Evolutionary conservation across 2,329 filamentous ascomycete genomes (phyloP).

Genomic region (Tolypocladium ovalisporum): DNA sequence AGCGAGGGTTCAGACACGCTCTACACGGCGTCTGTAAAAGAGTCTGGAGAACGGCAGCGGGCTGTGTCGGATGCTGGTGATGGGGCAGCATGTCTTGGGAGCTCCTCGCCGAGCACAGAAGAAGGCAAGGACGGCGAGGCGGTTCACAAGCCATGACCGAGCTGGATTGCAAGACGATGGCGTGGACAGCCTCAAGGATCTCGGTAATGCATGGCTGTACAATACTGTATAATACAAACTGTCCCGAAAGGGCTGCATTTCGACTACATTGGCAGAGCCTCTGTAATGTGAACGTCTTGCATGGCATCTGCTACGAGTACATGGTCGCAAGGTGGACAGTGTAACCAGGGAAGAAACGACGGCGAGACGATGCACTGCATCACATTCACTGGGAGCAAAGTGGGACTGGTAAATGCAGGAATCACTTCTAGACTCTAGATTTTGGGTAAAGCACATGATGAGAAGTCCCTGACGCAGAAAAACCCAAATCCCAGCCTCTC

Average conservation of each 20-base stretch:
- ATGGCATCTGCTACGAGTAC: not conserved
- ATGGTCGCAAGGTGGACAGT: too few species aligned
- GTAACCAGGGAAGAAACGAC: too few species aligned
- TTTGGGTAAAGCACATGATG: conserved; percentile 34
- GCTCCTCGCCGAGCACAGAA: not conserved
- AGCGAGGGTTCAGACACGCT: not conserved
- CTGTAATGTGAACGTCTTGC: not conserved
- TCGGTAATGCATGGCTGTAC: not conserved
- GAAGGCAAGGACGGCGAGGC: not conserved
- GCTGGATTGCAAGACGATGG: not conserved
- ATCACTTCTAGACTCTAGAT: conserved; percentile 38
- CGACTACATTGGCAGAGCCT: not conserved
- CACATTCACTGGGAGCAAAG: not conserved
- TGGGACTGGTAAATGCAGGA: conserved; percentile 11
- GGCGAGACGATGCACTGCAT: not conserved
- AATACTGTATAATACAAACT: not conserved
- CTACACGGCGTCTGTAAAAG: not conserved
- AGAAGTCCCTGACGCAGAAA: conserved; percentile 27
- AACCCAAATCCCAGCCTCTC: conserved; percentile 28
- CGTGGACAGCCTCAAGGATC: not conserved
- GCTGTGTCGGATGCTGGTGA: not conserved
- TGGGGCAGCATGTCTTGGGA: not conserved
- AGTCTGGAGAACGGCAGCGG: not conserved
- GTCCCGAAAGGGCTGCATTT: not conserved
- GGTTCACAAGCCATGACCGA: conserved; percentile 6